phyloP scores from a whole-genome alignment of 495 filamentous ascomycete species.

The Podospora bellae-mahoneyi region DNA sequence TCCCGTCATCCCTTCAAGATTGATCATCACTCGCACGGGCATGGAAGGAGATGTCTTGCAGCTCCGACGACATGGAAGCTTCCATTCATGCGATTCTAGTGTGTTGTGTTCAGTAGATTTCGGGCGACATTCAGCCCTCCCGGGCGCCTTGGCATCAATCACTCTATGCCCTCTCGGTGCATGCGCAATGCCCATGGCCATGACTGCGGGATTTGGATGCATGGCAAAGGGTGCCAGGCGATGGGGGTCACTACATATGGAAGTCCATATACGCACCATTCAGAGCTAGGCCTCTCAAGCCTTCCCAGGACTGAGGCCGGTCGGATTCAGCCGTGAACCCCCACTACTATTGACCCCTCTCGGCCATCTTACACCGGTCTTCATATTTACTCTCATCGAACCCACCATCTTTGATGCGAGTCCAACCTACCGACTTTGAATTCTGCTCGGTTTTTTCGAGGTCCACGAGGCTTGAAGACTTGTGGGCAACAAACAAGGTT shows the following conservation, averaged over 20 bases:
- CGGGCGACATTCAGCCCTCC: neutral
- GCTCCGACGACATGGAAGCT: neutral
- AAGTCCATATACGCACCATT: neutral
- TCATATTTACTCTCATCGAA: constrained; percentile 25
- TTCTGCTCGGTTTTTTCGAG: neutral
- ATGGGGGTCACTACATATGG: neutral
- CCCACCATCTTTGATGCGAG: constrained; percentile 25
- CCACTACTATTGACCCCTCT: constrained; percentile 8
- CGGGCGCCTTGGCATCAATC: neutral
- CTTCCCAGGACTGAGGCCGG: neutral
- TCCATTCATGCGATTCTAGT: neutral
- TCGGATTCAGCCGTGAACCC: constrained; percentile 14
- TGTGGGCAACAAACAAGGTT: neutral
- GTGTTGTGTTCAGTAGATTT: neutral
- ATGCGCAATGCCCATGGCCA: constrained; percentile 9
- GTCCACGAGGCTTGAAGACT: constrained; percentile 1
- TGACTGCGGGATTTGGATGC: constrained; percentile 9
- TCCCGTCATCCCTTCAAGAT: neutral
- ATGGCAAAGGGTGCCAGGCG: neutral
- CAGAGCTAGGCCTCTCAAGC: neutral
- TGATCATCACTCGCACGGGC: neutral
- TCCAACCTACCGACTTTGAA: too few relatives aligned
- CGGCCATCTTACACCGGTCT: constrained; percentile 30
- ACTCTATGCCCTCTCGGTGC: neutral
- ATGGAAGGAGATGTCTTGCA: neutral